Base-by-base conservation (phyloP, 2,329 filamentous ascomycete species). In the Coccinonectria pachysandricola region DNA sequence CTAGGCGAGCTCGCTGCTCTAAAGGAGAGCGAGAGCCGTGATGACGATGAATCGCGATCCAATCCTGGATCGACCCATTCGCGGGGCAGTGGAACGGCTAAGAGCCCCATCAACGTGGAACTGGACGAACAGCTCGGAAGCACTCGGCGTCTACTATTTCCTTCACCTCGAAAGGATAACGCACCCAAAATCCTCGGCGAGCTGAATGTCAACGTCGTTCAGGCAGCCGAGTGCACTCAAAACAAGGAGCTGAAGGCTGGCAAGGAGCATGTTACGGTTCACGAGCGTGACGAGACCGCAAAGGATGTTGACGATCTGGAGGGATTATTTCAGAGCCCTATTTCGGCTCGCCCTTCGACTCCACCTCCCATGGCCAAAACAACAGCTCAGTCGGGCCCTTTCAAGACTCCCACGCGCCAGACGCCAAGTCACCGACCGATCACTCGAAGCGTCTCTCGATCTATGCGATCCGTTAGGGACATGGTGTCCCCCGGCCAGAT, bases 131-230 rank as follows among this genome's bases (percentile, higher is more conserved):
- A 57, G 8, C 51, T 65, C 11, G 71, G 69, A 17, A 56, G 50
- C 26, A 86, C 79, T 1, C 68, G 79, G 34, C 67, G 84, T 31
- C 54, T 87, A 3, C 62, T 91, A 1, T 91, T 91, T 45, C 79
- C 83, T 1, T 86, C 80, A 0, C 82, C 82, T 3, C 67, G 75
- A 21, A 79, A 79, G 38, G 69, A 74, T 15, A 71, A 68, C 18
- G 62, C 71, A 23, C 57, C 66, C 2, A 83, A 75, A 46, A 66
- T 71, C 12, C 60, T 83, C 3, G 66, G 68, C 24, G 71, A 77
- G 41, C 50, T 72, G 20, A 54, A 62, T 9, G 56, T 66, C 10
- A 77, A 76, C 39, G 48, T 64, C 26, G 57, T 68, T 21, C 60
- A 65, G 32, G 57, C 60, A 4, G 44, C 54, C 3, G 56, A 59